A percentile compares a stretch with the other conserved stretches of the same genome.
Conservation (phyloP, 306 rosid species). For the Aeschynomene evenia region DNA sequence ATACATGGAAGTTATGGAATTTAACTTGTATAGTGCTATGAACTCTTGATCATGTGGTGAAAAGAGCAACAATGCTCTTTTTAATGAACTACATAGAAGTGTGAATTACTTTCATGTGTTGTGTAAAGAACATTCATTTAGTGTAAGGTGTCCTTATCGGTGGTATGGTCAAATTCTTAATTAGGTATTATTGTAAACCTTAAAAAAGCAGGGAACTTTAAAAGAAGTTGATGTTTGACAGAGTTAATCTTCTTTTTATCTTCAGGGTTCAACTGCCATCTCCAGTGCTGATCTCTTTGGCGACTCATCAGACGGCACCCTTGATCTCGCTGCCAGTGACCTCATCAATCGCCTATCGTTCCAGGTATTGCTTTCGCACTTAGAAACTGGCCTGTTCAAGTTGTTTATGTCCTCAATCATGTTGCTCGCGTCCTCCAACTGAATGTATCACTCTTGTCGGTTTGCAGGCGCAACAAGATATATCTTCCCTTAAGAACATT, state of each 20-base stretch:
- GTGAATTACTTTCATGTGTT: not conserved
- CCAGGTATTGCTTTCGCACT: conserved; percentile 47
- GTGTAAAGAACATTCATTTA: not conserved
- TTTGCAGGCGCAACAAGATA: conserved; percentile 81
- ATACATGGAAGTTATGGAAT: not conserved
- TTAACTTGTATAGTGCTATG: not conserved
- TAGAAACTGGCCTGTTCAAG: not conserved
- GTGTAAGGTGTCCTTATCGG: not conserved
- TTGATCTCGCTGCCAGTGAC: conserved; percentile 66
- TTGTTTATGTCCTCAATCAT: not conserved
- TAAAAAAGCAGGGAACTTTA: not conserved
- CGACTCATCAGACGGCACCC: conserved; percentile 42
- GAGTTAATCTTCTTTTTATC: conserved; percentile 8
- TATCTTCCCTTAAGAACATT: conserved; percentile 77
- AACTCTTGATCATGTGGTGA: not conserved
- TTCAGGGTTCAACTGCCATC: conserved; percentile 77
- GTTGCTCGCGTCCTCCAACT: not conserved
- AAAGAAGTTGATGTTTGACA: conserved; percentile 8
- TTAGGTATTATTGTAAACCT: not conserved
- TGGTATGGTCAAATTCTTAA: not conserved
- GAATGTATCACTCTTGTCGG: not conserved
- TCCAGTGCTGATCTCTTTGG: conserved; percentile 93
- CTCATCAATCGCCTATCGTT: conserved; percentile 70
- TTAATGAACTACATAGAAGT: not conserved
- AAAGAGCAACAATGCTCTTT: not conserved